Evolutionary conservation across 2,329 filamentous ascomycete genomes (phyloP), one percentile per base, ranked within the genome.

Genomic region (Cercospora citrullina): DNA sequence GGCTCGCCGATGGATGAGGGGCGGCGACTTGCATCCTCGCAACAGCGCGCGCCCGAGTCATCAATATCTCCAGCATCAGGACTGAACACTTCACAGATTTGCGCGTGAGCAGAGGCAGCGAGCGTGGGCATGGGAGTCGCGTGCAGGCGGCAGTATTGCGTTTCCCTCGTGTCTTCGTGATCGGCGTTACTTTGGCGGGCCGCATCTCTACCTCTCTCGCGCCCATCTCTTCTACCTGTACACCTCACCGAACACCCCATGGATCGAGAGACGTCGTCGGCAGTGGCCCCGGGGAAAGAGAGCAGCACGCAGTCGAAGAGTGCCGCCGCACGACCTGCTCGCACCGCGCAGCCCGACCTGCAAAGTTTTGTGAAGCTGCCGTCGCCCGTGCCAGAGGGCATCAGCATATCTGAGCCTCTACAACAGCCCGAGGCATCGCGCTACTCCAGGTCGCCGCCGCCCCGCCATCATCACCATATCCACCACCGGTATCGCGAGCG

Each of bases 401-500:
- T 55, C 48, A 64, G 45, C 48, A 57, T 64, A 33, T 64, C 66
- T 58, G 45, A 67, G 45, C 57, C 26, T 30, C 64, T 66, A 53
- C 64, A 60, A 60, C 67, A 65, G 26, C 58, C 53, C 65, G 60
- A 53, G 26, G 60, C 61, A 53, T 64, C 68, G 58, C 68, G 62
- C 59, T 57, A 66, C 42, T 60, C 30, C 61, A 64, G 58, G 53
- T 65, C 69, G 55, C 63, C 66, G 30, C 62, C 70, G 45, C 45
- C 45, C 21, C 45, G 18, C 39, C 45, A 48, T 23, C 67, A 72
- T 39, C 67, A 62, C 53, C 65, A 64, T 53, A 64, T 60, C 45
- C 66, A 64, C 53, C 67, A 65, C 58, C 58, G 48, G 14, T 64
- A 68, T 33, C 65, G 69, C 67, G 68, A 66, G 31, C 63, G 60